phyloP scores from a whole-genome alignment of 2,329 filamentous ascomycete genomes.

The Neonectria coccinea region DNA sequence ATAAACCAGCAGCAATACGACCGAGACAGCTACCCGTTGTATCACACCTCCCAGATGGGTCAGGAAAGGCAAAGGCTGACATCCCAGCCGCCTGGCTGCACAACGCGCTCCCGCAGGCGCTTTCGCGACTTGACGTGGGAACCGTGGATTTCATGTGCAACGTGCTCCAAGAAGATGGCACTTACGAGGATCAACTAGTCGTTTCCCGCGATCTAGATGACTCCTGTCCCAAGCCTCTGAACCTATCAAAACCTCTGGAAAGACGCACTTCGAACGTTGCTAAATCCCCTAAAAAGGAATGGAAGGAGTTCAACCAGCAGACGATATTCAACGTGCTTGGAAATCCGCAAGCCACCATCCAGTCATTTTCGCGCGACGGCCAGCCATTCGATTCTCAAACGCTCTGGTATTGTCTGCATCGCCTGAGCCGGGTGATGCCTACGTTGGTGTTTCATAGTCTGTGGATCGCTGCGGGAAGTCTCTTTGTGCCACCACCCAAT shows the following conservation, averaged over 20 bases:
- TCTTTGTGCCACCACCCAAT: slow-evolving; percentile 67
- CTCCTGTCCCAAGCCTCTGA: slow-evolving; percentile 30
- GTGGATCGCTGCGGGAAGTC: slow-evolving; percentile 69
- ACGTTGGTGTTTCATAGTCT: slow-evolving; percentile 72
- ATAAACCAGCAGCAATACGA: slow-evolving; percentile 33
- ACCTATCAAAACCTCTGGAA: slow-evolving; percentile 26
- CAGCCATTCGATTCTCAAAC: slow-evolving; percentile 70
- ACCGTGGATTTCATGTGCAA: slow-evolving; percentile 72
- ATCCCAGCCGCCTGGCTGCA: slow-evolving; percentile 29
- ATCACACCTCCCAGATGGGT: neutral
- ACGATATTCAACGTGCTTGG: slow-evolving; percentile 73
- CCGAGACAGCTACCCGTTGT: slow-evolving; percentile 40
- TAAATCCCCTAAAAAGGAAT: slow-evolving; percentile 54
- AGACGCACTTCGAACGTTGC: slow-evolving; percentile 21
- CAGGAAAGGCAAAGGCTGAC: slow-evolving; percentile 6
- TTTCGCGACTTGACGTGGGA: slow-evolving; percentile 65
- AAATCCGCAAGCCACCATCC: slow-evolving; percentile 64
- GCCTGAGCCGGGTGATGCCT: slow-evolving; percentile 67
- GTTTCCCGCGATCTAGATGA: slow-evolving; percentile 6
- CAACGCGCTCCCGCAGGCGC: slow-evolving; percentile 65
- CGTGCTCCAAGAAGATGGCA: slow-evolving; percentile 67
- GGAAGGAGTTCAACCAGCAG: slow-evolving; percentile 73
- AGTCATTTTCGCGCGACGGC: slow-evolving; percentile 67
- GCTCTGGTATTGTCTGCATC: slow-evolving; percentile 72
- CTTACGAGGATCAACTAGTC: slow-evolving; percentile 58